Evolutionary conservation across 495 filamentous ascomycete species (phyloP), one percentile per base, ranked within the genome.

Genomic region (Parathielavia appendiculata): DNA sequence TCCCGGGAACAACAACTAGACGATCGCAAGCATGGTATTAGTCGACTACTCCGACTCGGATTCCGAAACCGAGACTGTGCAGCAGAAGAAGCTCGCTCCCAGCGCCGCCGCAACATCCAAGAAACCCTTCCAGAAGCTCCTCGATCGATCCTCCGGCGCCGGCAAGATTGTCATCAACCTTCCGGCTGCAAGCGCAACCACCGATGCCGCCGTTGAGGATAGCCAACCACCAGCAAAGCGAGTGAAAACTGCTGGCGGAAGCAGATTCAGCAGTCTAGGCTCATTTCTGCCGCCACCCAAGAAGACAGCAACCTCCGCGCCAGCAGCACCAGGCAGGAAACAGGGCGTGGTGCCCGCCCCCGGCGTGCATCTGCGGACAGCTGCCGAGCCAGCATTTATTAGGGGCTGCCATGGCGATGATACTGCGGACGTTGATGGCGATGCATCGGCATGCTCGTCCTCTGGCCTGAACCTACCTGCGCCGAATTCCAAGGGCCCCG

Each of bases 41-140:
- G 88, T 93, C 53, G 82, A 86, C 57, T 93, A 95, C 65, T 90
- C 90, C 35, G 91, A 93, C 63, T 95, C 90, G 0, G 91, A 95
- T 61, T 83, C 74, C 20, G 76, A 79, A 38, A 88, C 88, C 14
- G 89, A 92, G 63, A 71, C n/a, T 80, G 87, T 58, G 43, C 73
- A 54, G 67, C 61, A 65, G 70, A 50, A 62, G 64, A 50, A 63
- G 64, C 23, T 50, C 55, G 64, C 73, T 17, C 49, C 66, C 17
- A 65, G 69, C 41, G 43, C 73, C n/a, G 51, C 66, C 17, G 62
- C 73, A 47, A 68, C 69, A 43, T 60, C 74, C 66, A 72, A 85
- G 76, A 74, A 80, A 69, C 50, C 73, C 48, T 85, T 88, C 66
- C 84, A 88, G 62, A 87, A 91, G 62, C 81, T 91, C 54, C 80